Base-by-base conservation (phyloP, 1,284 basidiomycete species). In the Ceratobasidium sp. region DNA sequence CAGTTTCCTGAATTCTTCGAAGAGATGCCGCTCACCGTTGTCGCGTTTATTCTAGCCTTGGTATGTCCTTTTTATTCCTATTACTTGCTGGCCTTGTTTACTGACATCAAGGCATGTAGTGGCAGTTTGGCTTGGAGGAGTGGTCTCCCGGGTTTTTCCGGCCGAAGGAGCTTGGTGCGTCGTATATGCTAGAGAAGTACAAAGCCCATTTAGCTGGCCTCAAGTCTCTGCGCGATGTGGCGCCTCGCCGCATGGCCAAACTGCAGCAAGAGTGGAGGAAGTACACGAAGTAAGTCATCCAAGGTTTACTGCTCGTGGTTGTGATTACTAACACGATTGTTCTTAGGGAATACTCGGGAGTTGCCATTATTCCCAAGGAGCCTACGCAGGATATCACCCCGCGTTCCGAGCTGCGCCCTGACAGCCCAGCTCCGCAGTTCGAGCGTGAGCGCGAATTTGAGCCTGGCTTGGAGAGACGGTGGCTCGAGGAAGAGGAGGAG, bases 151-250 rank as follows among this genome's bases (percentile, higher is more conserved):
- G 52, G 3, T 55, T 32, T 32, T 55, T 30, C 8, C 23, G 18
- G 21, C 7, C 26, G 28, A 3, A 26, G n/a, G 52, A 55, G 26
- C 52, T 55, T n/a, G 13, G 52, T 18, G 23, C 52, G 8, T 26
- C 52, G 52, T 32, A 55, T n/a, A 55, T 55, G 52, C 52, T 55
- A 3, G 52, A 55, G 13, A 55, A 55, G 26, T 55, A 30, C 26
- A 32, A 55, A 13, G 49, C 49, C 4, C 49, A 52, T 14, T 21
- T 52, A 26, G 49, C 49, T 13, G 49, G 49, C 4, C 49, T 55
- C 28, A 55, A 55, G 52, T 26, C 30, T 4, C 52, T 55, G 26
- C 14, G 21, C 8, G n/a, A n/a, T 2, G 46, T 64, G 30, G 62
- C 62, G 1, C 62, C 62, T 5, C 32, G 26, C 13, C 46, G 62